Base-by-base conservation (phyloP, 129 eudicot genomes). In the Heracleum sosnowskyi region DNA sequence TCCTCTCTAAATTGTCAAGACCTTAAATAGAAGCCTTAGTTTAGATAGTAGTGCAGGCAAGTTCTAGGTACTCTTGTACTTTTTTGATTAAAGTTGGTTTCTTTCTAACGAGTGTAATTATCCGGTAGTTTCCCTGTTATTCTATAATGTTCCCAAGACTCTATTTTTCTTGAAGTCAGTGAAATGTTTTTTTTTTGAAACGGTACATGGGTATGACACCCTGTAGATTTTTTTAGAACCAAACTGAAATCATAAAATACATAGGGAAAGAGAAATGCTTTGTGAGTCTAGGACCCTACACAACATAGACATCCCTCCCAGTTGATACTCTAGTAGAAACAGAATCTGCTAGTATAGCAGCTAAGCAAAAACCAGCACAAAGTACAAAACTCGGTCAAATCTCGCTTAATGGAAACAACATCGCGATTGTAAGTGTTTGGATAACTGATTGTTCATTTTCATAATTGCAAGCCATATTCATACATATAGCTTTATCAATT, bases 331-430 rank as follows among this genome's bases (percentile, higher is more conserved):
- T 24, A 53, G 28, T 22, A 6, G 62, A 53, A 53, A 53, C 62
- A 53, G 62, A 53, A 53, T 53, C 20, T 53, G n/a, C 28, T 20
- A 53, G 26, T 20, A 26, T 7, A 53, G 62, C 26, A 53, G 26
- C 11, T 53, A 22, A 11, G 28, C 20, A 53, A 53, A 53, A 6
- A n/a, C 62, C 62, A 20, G 22, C 26, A 53, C 28, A 22, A 24
- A 53, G 62, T 11, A 53, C 62, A 20, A 53, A 53, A 20, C 96
- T 93, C 41, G 98, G 90, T 74, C 97, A 93, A 83, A 93, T 93
- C 78, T 84, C 90, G 81, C 97, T 93, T 47, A 93, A 93, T 64
- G 98, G 98, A 60, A 93, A 93, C 83, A 93, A 93, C 85, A 93
- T 93, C 39, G 98, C 98, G 22, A 93, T 90, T 28, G 97, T 92